A percentile compares a stretch with the other conserved stretches of the same genome.
These are phyloP conservation scores for Stromatinia cepivora DNA, from an alignment of 2,329 filamentous ascomycete species.

Conservation along the genomic window DNA sequence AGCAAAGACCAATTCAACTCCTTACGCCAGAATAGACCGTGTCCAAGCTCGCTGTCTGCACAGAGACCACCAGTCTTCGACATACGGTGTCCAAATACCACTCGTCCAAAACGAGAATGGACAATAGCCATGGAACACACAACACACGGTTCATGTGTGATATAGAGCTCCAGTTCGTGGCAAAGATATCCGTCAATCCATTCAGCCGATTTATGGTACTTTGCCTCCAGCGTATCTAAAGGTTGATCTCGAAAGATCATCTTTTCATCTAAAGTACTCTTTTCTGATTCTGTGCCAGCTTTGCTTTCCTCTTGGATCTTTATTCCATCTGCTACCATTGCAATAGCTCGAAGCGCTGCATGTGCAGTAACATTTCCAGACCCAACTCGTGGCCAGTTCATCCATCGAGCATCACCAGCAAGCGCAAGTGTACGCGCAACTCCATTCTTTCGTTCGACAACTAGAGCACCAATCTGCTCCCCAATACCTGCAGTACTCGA, in stretches of 20 bases:
- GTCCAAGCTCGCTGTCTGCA: slow-evolving; percentile 68
- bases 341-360: slow-evolving; percentile 74
- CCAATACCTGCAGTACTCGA: slow-evolving; percentile 60
- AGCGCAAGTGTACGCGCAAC: slow-evolving; percentile 58
- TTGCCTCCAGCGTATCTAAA: slow-evolving; percentile 64
- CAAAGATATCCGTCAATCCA: slow-evolving; percentile 82
- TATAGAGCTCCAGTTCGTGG: slow-evolving; percentile 88
- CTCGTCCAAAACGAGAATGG: slow-evolving; percentile 86
- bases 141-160: slow-evolving; percentile 93
- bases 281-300: slow-evolving; percentile 32
- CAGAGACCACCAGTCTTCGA: slow-evolving; percentile 77
- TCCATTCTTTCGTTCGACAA: slow-evolving; percentile 58
- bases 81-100: slow-evolving; percentile 80
- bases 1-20: slow-evolving; percentile 86
- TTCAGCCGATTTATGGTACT: slow-evolving; percentile 60
- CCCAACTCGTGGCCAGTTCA: slow-evolving; percentile 50
- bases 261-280: slow-evolving; percentile 35
- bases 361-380: slow-evolving; percentile 77
- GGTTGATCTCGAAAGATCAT: slow-evolving; percentile 67
- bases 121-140: slow-evolving; percentile 97
- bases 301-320: slow-evolving; percentile 38
- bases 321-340: slow-evolving; percentile 70
- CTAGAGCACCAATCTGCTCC: slow-evolving; percentile 70
- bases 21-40: slow-evolving; percentile 69
- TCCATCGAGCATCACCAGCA: slow-evolving; percentile 75